phyloP scores from a whole-genome alignment of 2,329 filamentous ascomycete species.

The Penicillium corylophilum region DNA sequence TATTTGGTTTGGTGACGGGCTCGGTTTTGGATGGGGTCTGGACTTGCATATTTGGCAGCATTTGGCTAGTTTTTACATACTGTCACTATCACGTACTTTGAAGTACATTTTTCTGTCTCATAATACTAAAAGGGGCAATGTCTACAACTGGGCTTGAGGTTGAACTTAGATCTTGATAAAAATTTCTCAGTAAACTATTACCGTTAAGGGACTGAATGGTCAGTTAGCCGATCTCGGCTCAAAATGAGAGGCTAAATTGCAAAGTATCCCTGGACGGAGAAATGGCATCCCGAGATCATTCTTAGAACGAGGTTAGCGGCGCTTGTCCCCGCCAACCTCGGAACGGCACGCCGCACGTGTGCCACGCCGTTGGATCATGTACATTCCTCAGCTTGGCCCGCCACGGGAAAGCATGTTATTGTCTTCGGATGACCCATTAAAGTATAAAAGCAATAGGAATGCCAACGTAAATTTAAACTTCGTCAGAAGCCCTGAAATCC shows the following conservation, averaged over 20 bases:
- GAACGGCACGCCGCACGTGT: constrained; percentile 13
- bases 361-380: constrained; percentile 13
- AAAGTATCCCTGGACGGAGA: not conserved
- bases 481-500: not conserved
- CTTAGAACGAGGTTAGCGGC: not conserved
- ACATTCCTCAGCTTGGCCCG: not conserved
- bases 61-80: constrained; percentile 26
- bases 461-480: constrained; percentile 3
- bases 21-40: constrained; percentile 22
- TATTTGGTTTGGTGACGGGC: constrained; percentile 12
- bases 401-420: no score
- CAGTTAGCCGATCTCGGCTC: not conserved
- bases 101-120: constrained; percentile 11
- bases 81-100: constrained; percentile 22
- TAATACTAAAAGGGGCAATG: constrained; percentile 12
- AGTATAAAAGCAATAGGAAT: constrained; percentile 10
- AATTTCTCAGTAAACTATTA: not conserved
- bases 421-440: not conserved
- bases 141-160: not conserved
- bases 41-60: constrained; percentile 32
- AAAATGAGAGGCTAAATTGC: not conserved
- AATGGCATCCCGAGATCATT: not conserved
- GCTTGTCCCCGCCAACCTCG: not conserved
- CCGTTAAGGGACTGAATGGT: not conserved
- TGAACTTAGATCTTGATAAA: not conserved